phyloP scores from a whole-genome alignment of 225 moss, liverwort and hornwort species.

The Anthoceros angustus region DNA sequence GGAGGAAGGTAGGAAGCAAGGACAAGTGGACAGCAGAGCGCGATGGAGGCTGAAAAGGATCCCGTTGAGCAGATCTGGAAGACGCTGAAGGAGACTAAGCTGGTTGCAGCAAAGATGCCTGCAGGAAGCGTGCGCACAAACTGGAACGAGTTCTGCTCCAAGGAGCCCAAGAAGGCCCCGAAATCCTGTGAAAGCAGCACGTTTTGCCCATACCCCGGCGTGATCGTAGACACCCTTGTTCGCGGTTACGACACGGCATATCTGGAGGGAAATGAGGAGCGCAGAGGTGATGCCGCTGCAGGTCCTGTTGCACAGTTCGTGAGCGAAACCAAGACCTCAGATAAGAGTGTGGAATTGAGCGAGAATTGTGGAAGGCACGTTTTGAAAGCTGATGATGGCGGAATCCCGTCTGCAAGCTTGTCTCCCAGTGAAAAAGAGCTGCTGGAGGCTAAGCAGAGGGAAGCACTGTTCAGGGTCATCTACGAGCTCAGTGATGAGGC shows the following conservation, averaged over 20 bases:
- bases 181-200: neutral
- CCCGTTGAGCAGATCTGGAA: neutral
- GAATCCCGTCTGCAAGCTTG: neutral
- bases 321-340: neutral
- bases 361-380: no score
- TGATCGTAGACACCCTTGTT: neutral
- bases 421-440: neutral
- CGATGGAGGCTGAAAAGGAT: neutral
- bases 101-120: neutral
- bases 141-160: neutral
- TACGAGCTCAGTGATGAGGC: conserved; percentile 3
- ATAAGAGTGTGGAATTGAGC: neutral
- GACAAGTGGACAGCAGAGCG: neutral
- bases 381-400: no score
- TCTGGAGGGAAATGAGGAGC: neutral
- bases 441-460: neutral
- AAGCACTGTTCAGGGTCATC: neutral
- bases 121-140: neutral
- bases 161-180: neutral
- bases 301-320: neutral
- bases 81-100: neutral
- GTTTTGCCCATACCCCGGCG: neutral
- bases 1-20: no score
- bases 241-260: neutral
- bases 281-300: neutral